Percentiles rank a stretch among this genome's conserved stretches.
Evolutionary conservation across 352 stramenopile genomes (phyloP).

Genomic region (Poterioochromonas sp.): DNA sequence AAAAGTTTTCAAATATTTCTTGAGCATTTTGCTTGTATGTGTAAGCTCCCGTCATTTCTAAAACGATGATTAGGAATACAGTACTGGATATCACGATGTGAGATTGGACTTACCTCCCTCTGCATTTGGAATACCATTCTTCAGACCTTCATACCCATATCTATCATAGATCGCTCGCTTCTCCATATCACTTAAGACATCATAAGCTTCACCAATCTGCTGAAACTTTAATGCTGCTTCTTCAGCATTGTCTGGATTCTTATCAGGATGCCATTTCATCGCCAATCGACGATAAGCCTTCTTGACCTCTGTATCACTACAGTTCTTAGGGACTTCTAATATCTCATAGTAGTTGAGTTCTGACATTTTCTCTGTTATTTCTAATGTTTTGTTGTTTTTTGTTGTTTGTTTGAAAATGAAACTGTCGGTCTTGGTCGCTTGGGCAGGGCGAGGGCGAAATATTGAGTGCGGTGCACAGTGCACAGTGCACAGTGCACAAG

Average conservation of each 20-base stretch:
- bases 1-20: constrained; percentile 81
- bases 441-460: too few species aligned
- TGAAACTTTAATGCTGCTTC: constrained; percentile 77
- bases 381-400: too few species aligned
- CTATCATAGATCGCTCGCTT: constrained; percentile 82
- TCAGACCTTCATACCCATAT: constrained; percentile 80
- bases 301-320: constrained; percentile 76
- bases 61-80: not conserved
- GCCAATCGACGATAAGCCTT: constrained; percentile 86
- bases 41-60: constrained; percentile 46
- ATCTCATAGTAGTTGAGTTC: constrained; percentile 72
- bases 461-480: too few species aligned
- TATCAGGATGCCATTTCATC: constrained; percentile 86
- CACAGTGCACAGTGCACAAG: too few species aligned
- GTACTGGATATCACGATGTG: not conserved
- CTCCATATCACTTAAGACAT: constrained; percentile 77
- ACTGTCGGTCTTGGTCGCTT: too few species aligned
- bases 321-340: constrained; percentile 66
- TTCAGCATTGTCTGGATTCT: constrained; percentile 58
- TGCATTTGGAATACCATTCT: not conserved
- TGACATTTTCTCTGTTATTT: too few species aligned
- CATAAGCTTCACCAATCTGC: constrained; percentile 84
- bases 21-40: constrained; percentile 75
- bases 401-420: too few species aligned
- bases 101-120: not conserved